Conservation (phyloP, 2,329 filamentous ascomycete species). For the Shiraia bambusicola region DNA sequence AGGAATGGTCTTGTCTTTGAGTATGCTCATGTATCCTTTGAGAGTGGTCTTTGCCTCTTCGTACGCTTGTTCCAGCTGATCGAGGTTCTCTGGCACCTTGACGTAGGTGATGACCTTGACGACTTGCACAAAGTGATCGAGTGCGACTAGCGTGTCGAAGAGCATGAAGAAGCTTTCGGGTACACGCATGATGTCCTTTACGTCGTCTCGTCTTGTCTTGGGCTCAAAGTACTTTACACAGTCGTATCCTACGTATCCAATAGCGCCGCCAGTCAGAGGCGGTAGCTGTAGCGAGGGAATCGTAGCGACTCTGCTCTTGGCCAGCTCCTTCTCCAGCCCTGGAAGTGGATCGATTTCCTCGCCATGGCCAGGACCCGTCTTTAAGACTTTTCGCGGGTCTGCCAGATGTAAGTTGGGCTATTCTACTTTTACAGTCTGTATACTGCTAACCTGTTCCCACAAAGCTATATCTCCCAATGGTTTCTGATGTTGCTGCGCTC, state of each 20-base stretch:
- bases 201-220: constrained; percentile 81
- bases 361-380: constrained; percentile 85
- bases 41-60: constrained; percentile 65
- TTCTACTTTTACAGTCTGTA: not conserved
- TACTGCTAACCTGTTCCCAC: constrained; percentile 69
- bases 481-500: constrained; percentile 87
- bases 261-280: constrained; percentile 84
- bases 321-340: constrained; percentile 76
- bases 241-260: constrained; percentile 97
- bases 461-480: constrained; percentile 93
- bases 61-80: constrained; percentile 68
- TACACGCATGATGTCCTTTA: constrained; percentile 85
- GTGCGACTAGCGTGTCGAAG: constrained; percentile 89
- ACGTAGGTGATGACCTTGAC: constrained; percentile 94
- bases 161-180: constrained; percentile 97
- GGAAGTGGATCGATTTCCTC: constrained; percentile 82
- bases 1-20: constrained; percentile 73
- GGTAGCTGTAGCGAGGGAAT: constrained; percentile 82
- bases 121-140: constrained; percentile 91
- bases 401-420: constrained; percentile 13
- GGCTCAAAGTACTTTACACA: constrained; percentile 98
- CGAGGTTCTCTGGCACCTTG: constrained; percentile 58
- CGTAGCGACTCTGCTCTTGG: constrained; percentile 74
- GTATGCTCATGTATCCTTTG: constrained; percentile 66
- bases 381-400: constrained; percentile 74